These are phyloP conservation scores for Cadophora malorum DNA, from an alignment of 2,329 filamentous ascomycete species.

Conservation along the genomic window DNA sequence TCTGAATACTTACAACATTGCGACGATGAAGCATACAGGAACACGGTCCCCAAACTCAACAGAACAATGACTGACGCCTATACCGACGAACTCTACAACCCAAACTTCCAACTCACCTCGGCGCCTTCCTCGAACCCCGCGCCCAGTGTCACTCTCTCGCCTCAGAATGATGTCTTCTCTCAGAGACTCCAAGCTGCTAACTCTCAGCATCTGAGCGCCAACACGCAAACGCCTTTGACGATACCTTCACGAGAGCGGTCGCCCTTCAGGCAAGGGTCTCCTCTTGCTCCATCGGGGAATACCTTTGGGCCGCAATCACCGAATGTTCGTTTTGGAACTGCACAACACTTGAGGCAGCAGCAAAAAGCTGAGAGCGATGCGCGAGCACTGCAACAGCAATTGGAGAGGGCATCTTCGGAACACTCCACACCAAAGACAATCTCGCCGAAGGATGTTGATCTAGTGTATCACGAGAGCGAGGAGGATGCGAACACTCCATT, in stretches of 20 bases:
- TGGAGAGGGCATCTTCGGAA: conserved; percentile 47
- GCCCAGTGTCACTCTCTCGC: conserved; percentile 53
- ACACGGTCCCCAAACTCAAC: conserved; percentile 75
- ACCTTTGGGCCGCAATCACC: conserved; percentile 45
- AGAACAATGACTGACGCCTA: conserved; percentile 87
- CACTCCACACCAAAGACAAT: conserved; percentile 79
- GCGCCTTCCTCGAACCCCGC: conserved; percentile 56
- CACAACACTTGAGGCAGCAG: conserved; percentile 66
- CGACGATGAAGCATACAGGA: conserved; percentile 56
- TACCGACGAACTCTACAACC: conserved; percentile 84
- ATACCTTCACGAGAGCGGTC: conserved; percentile 69
- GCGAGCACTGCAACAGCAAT: conserved; percentile 48
- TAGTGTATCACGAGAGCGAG: conserved; percentile 82
- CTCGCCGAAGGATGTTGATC: conserved; percentile 88
- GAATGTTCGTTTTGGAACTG: conserved; percentile 56
- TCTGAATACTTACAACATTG: conserved; percentile 71
- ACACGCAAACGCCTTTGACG: conserved; percentile 55
- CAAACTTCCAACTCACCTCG: conserved; percentile 65
- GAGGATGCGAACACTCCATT: conserved; percentile 74
- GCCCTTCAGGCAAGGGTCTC: conserved; percentile 78
- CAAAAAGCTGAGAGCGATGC: conserved; percentile 66
- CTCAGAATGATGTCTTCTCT: conserved; percentile 68
- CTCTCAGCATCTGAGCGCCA: conserved; percentile 70
- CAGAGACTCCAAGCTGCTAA: conserved; percentile 82
- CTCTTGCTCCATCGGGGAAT: conserved; percentile 56